A percentile compares a stretch with the other conserved stretches of the same genome.
These are phyloP conservation scores for Trichoderma guizhouense DNA, from an alignment of 2,329 filamentous ascomycete species.

Conservation along the genomic window DNA sequence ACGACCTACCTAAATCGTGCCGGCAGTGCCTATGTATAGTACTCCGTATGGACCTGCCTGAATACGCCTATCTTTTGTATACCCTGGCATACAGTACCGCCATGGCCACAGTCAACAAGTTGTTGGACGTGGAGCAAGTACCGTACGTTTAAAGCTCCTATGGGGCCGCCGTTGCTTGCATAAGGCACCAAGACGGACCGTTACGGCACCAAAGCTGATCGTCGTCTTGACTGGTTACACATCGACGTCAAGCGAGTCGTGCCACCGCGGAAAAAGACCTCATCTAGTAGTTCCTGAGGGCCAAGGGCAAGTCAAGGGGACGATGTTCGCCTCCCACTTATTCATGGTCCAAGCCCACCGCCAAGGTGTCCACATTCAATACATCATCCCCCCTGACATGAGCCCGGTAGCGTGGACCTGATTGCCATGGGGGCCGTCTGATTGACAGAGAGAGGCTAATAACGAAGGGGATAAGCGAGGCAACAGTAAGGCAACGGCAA, in stretches of 20 bases:
- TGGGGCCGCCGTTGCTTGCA: background rate
- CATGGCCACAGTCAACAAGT: background rate
- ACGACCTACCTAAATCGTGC: background rate
- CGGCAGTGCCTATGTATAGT: background rate
- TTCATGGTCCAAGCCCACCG: background rate
- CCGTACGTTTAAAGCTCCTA: background rate
- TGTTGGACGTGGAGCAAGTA: background rate
- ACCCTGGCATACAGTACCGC: background rate
- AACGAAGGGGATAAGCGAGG: background rate
- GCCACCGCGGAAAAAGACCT: background rate
- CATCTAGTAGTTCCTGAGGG: background rate
- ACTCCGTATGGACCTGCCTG: background rate
- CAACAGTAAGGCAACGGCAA: background rate
- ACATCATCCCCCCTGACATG: background rate
- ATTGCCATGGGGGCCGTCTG: background rate
- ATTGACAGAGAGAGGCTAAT: background rate
- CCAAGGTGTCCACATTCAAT: background rate
- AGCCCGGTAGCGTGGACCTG: background rate
- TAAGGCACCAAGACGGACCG: background rate
- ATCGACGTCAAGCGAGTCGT: conserved; percentile 1
- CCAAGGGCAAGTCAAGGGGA: background rate
- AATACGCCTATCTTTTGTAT: background rate
- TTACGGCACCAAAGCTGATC: background rate
- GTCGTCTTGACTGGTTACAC: background rate
- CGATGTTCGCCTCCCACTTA: background rate